A percentile compares a stretch with the other conserved stretches of the same genome.
These are phyloP conservation scores for Nidula microcarpa DNA, from an alignment of 768 basidiomycete genomes.

Conservation along the genomic window DNA sequence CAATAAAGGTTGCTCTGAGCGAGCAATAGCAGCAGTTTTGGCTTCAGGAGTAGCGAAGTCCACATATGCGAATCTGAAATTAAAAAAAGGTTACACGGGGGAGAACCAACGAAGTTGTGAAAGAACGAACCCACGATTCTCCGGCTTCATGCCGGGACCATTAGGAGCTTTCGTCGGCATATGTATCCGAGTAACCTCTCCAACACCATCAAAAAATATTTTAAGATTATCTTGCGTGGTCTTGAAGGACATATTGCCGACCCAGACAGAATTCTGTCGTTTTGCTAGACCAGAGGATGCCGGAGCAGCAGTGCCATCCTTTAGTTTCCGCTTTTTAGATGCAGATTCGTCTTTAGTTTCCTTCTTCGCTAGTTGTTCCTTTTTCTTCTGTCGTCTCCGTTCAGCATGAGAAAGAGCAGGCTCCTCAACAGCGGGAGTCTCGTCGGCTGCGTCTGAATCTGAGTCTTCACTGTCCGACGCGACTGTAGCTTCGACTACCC, in stretches of 20 bases:
- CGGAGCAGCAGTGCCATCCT: constrained; percentile 27
- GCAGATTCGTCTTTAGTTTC: constrained; percentile 16
- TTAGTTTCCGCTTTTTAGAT: constrained; percentile 46
- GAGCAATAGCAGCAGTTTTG: constrained; percentile 69
- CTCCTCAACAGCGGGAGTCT: constrained; percentile 20
- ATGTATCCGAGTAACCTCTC: constrained; percentile 76
- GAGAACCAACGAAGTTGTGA: constrained; percentile 8
- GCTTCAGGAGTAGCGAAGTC: constrained; percentile 82
- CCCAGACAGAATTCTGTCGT: constrained; percentile 89
- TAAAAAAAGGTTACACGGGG: background rate
- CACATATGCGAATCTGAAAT: constrained; percentile 87
- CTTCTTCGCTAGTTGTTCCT: constrained; percentile 24
- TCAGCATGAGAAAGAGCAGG: constrained; percentile 76
- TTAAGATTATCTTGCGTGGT: constrained; percentile 75
- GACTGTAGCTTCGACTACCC: too few species aligned
- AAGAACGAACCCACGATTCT: constrained; percentile 74
- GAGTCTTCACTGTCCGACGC: constrained; percentile 15
- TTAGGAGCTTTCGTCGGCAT: constrained; percentile 74
- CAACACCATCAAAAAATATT: constrained; percentile 65
- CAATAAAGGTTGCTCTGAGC: constrained; percentile 79
- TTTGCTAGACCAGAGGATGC: constrained; percentile 31
- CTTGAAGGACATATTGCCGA: constrained; percentile 91
- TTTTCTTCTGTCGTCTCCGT: constrained; percentile 54
- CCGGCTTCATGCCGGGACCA: constrained; percentile 45
- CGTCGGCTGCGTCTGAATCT: constrained; percentile 16